Evolutionary conservation across 306 rosid species (phyloP), one percentile per base, ranked within the genome.

Genomic region (Trifolium pratense): DNA sequence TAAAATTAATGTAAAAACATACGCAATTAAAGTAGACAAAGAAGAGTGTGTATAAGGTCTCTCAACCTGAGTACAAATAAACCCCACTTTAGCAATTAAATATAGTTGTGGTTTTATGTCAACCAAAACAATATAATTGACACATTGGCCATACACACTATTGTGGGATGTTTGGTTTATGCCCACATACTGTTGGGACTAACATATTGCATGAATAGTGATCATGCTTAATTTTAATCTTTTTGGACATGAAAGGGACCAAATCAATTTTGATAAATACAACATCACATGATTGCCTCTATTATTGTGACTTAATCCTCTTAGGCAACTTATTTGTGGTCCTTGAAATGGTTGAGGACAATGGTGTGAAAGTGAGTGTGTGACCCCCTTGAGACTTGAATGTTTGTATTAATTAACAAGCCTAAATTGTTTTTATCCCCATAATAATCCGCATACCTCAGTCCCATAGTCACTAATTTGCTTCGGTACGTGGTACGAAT

Each of bases 91-190:
- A 39, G 46, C 32, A 43, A 51, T 67, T 77, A 64, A 34, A 63
- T 49, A 49, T 49, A 49, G 66, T 65, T 68, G 64, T 32, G 75
- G 61, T 79, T 75, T 79, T 71, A 52, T 76, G 81, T 39, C 79
- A 76, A 63, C 74, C 40, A 69, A 75, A 75, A 46, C 5, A 29
- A 29, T 29, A 80, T 68, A 76, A 84, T 76, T 80, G 75, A 39
- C 46, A 73, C 49, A 75, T 70, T 43, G 74, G 25, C 57, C 66
- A 58, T 9, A 37, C 62, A 39, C 46, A 5, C 18, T 59, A 57
- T 79, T 74, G 60, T 80, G 87, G 78, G 39, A 77, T 73, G 87
- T 76, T 73, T 73, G 81, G 82, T 67, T 45, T 66, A 62, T 23
- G 69, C 78, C 66, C 65, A 67, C 73, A 79, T 60, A 43, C 48